Evolutionary conservation across 805 yeast species (phyloP).

Genomic region (Cyberlindnera euphorbiae): DNA sequence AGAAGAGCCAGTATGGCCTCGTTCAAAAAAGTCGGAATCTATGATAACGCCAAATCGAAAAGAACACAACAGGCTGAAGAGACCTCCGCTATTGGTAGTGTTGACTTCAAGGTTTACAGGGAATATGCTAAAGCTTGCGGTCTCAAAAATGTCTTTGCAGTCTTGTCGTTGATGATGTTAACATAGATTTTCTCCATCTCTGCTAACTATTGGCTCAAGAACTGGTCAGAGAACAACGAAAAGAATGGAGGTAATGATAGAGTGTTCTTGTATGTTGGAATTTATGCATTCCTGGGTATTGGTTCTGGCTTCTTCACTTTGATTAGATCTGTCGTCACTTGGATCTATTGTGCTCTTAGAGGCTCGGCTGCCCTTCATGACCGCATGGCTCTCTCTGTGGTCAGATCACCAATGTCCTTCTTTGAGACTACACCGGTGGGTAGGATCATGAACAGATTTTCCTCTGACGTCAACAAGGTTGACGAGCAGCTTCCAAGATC

Average conservation of each 20-base stretch:
- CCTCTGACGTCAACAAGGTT: conserved; percentile 54
- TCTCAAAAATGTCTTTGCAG: conserved; percentile 38
- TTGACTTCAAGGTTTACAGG: conserved; percentile 46
- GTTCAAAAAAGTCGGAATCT: conserved; percentile 38
- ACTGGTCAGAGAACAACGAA: conserved; percentile 57
- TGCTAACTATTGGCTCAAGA: conserved; percentile 60
- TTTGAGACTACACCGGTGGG: conserved; percentile 71
- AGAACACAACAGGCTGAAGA: conserved; percentile 46
- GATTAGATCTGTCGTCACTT: conserved; percentile 41
- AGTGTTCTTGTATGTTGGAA: conserved; percentile 42
- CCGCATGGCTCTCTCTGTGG: conserved; percentile 47
- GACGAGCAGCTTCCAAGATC: conserved; percentile 55
- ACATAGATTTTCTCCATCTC: conserved; percentile 34
- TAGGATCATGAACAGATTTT: conserved; percentile 58
- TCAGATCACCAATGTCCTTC: conserved; percentile 59
- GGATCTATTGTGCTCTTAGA: conserved; percentile 49
- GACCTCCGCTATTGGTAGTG: conserved; percentile 55
- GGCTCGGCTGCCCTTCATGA: conserved; percentile 55
- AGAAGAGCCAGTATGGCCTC: conserved; percentile 59
- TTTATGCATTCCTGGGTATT: conserved; percentile 55
- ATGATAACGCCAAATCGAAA: conserved; percentile 28
- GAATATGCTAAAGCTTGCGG: conserved; percentile 61
- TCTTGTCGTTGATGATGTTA: conserved; percentile 33
- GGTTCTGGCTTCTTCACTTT: conserved; percentile 45
- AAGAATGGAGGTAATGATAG: conserved; percentile 38